Percentiles rank a stretch among this genome's conserved stretches.
Conservation (phyloP, 768 basidiomycete species). For the Leccinum rimulosum region DNA sequence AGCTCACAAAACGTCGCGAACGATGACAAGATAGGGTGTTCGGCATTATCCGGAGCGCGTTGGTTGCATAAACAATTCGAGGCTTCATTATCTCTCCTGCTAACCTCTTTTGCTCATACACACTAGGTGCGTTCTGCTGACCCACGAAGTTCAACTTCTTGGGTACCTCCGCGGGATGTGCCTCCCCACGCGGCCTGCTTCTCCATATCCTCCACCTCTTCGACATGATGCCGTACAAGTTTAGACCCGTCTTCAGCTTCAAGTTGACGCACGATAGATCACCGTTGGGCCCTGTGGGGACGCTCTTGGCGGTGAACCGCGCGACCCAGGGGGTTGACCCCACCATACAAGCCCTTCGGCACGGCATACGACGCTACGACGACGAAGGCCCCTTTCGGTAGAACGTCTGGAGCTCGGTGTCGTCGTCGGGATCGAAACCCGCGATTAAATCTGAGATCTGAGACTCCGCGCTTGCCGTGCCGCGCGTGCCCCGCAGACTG, state of each 20-base stretch:
- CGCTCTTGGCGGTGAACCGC: conserved; percentile 76
- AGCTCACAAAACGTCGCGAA: neutral
- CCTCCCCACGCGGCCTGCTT: conserved; percentile 50
- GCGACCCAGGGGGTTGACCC: conserved; percentile 82
- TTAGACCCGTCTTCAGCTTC: conserved; percentile 75
- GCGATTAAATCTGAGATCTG: no score
- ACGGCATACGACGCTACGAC: conserved; percentile 85
- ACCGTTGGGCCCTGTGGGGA: conserved; percentile 65
- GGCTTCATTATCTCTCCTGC: no score
- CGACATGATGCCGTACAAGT: conserved; percentile 82
- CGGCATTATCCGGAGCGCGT: no score
- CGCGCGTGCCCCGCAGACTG: no score
- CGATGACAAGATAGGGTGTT: no score
- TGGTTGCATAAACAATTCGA: no score
- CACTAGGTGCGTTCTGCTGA: conserved; percentile 31
- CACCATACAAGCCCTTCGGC: conserved; percentile 65
- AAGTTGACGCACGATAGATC: conserved; percentile 75
- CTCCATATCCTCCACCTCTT: conserved; percentile 59
- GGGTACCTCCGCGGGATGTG: conserved; percentile 37
- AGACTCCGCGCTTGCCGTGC: no score
- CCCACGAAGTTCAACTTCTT: conserved; percentile 72
- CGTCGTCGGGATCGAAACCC: conserved; percentile 68
- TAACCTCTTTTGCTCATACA: no score
- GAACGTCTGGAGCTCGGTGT: conserved; percentile 92
- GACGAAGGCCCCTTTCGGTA: conserved; percentile 88